These are phyloP conservation scores for Extremus antarcticus DNA, from an alignment of 495 filamentous ascomycete genomes.

Conservation along the genomic window DNA sequence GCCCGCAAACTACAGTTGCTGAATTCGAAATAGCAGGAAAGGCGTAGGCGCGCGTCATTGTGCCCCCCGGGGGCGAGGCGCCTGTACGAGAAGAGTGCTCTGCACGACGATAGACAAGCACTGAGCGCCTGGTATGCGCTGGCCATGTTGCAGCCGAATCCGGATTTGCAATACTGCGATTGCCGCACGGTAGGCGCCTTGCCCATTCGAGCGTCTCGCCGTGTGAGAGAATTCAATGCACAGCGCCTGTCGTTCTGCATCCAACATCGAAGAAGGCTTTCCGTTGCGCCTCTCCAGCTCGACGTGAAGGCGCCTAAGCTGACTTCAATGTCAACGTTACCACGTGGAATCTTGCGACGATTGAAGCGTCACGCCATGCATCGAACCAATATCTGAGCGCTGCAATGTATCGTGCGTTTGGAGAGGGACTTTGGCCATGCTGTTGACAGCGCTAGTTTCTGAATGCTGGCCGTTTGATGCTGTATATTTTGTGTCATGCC, in stretches of 20 bases:
- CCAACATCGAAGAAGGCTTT: background rate
- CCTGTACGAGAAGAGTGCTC: background rate
- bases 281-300: background rate
- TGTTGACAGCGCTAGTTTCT: no score
- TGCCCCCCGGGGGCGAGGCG: background rate
- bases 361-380: background rate
- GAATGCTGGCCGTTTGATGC: no score
- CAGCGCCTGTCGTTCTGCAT: background rate
- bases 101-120: background rate
- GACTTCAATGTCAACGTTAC: background rate
- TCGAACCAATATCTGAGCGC: no score
- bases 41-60: slow-evolving; percentile 1
- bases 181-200: no score
- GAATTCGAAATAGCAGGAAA: background rate
- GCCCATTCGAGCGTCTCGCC: background rate
- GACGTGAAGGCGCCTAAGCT: background rate
- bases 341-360: background rate
- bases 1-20: background rate
- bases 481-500: no score
- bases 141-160: background rate
- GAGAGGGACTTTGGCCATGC: no score
- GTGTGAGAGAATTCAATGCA: no score
- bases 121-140: background rate
- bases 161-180: no score
- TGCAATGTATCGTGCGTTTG: no score